A percentile compares a stretch with the other conserved stretches of the same genome.
Conservation (phyloP, 768 basidiomycete species). For the Fomitopsis pulvina region DNA sequence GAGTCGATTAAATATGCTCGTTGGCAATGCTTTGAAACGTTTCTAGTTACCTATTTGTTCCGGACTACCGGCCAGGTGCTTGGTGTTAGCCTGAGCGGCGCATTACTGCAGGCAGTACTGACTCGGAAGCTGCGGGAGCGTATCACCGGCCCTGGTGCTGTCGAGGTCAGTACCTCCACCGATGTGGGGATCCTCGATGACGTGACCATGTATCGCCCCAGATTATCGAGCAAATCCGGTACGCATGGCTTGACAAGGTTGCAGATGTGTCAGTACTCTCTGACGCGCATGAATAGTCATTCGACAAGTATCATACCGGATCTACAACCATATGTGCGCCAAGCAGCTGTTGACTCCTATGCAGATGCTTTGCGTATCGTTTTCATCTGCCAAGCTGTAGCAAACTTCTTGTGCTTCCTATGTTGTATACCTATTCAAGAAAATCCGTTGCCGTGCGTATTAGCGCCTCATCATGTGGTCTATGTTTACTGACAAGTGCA, state of each 20-base stretch:
- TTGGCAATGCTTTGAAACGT: not conserved
- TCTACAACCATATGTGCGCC: constrained; percentile 45
- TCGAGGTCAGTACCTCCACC: constrained; percentile 44
- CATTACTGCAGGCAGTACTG: constrained; percentile 77
- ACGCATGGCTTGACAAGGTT: constrained; percentile 9
- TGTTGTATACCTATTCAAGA: constrained; percentile 73
- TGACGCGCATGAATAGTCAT: constrained; percentile 57
- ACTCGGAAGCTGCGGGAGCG: constrained; percentile 59
- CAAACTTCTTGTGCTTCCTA: constrained; percentile 62
- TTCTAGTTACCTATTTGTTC: constrained; percentile 85
- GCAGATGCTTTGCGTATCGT: constrained; percentile 73
- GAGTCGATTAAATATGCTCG: constrained; percentile 27
- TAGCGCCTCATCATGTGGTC: not conserved
- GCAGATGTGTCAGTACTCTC: not conserved
- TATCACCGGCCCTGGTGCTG: constrained; percentile 72
- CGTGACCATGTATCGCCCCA: constrained; percentile 23
- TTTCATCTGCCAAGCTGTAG: constrained; percentile 71
- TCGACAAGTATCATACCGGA: constrained; percentile 65
- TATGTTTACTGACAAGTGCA: not conserved
- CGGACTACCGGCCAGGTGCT: constrained; percentile 93
- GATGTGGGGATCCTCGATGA: not conserved
- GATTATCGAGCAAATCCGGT: constrained; percentile 73
- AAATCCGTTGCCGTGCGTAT: constrained; percentile 47
- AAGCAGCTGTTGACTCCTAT: constrained; percentile 72
- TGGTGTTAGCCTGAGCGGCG: constrained; percentile 85